A percentile compares a stretch with the other conserved stretches of the same genome.
These are phyloP conservation scores for Chaetomium sp. DNA, from an alignment of 2,329 filamentous ascomycete genomes.

Conservation along the genomic window DNA sequence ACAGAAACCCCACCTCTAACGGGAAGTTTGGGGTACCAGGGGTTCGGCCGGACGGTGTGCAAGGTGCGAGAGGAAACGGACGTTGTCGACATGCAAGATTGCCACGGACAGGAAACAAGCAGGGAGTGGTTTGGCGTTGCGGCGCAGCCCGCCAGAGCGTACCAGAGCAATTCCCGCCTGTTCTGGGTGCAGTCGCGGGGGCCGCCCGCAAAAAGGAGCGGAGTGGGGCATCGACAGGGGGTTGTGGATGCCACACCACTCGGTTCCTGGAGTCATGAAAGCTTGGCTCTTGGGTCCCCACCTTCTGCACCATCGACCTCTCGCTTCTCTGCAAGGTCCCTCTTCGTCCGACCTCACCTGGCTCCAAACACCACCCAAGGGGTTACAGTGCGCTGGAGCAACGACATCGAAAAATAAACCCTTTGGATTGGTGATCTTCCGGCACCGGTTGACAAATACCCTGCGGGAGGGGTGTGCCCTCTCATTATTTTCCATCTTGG, in stretches of 20 bases:
- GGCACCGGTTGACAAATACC: neutral
- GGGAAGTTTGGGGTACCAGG: too few species aligned
- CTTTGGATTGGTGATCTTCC: neutral
- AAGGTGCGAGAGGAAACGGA: neutral
- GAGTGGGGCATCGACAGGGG: conserved; percentile 7
- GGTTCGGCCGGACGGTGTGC: too few species aligned
- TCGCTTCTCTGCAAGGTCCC: conserved; percentile 1
- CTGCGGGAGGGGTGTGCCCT: too few species aligned
- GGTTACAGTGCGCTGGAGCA: neutral
- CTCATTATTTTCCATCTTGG: too few species aligned
- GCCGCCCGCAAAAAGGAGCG: conserved; percentile 12
- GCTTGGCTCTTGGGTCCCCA: neutral
- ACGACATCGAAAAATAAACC: neutral
- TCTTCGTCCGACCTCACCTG: neutral
- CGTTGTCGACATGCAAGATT: neutral
- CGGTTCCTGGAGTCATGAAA: neutral
- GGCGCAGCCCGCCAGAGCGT: conserved; percentile 7
- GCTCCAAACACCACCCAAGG: neutral
- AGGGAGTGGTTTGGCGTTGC: neutral
- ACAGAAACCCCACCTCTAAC: too few species aligned
- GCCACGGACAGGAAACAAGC: neutral
- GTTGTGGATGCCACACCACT: neutral
- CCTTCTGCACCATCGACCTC: neutral
- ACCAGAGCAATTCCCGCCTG: conserved; percentile 12
- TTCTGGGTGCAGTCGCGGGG: conserved; percentile 4